Percentiles rank a stretch among this genome's conserved stretches.
These are phyloP conservation scores for Teunomyces funiuensis DNA, from an alignment of 805 yeast genomes.

Conservation along the genomic window DNA sequence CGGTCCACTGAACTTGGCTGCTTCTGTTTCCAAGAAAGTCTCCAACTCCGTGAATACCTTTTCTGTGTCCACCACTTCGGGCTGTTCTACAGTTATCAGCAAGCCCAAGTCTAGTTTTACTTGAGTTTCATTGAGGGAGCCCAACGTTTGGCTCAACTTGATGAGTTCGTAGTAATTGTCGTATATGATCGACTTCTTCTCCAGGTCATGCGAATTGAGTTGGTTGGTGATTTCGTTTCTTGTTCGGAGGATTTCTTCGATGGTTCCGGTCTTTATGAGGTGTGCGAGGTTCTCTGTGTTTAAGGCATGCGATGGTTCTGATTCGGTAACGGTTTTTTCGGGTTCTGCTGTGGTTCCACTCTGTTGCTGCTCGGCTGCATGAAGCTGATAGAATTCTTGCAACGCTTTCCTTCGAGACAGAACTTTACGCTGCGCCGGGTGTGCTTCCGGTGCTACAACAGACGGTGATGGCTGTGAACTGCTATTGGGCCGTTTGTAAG, in stretches of 20 bases:
- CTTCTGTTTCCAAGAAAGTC: conserved; percentile 20
- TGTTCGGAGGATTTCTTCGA: conserved; percentile 30
- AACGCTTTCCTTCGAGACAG: conserved; percentile 42
- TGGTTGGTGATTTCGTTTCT: conserved; percentile 39
- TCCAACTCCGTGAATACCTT: conserved; percentile 23
- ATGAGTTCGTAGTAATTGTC: conserved; percentile 75
- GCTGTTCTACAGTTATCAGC: not conserved
- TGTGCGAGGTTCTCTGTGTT: conserved; percentile 18
- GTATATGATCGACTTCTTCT: conserved; percentile 68
- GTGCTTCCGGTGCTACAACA: not conserved
- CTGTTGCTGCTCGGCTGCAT: not conserved
- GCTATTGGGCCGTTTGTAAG: conserved; percentile 28
- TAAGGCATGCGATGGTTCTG: not conserved
- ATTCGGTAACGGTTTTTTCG: not conserved
- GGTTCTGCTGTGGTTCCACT: not conserved
- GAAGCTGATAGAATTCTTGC: conserved; percentile 40
- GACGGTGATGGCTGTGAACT: conserved; percentile 6
- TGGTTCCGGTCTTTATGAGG: conserved; percentile 23
- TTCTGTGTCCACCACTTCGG: conserved; percentile 20
- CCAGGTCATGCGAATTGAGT: conserved; percentile 54
- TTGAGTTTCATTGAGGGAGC: conserved; percentile 8
- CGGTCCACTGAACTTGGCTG: conserved; percentile 16
- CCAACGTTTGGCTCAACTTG: conserved; percentile 59
- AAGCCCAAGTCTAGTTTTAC: conserved; percentile 3
- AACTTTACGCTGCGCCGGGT: conserved; percentile 25